Evolutionary conservation across 305 asterid species (phyloP).

Genomic region (Lippia alba): DNA sequence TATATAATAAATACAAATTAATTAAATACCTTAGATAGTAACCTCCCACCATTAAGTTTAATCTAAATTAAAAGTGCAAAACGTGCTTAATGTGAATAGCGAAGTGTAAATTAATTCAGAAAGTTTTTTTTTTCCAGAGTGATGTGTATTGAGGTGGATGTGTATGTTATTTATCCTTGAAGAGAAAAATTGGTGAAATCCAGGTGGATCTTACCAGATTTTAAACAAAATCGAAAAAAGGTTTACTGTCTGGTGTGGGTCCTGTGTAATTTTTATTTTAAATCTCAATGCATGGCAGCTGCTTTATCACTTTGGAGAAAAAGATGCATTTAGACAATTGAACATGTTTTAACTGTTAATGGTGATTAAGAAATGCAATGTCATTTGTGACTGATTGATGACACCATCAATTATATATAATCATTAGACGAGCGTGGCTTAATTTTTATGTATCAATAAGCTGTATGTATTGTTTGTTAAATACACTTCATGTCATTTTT

Average conservation of each 20-base stretch:
- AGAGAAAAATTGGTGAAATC: slow-evolving; percentile 1
- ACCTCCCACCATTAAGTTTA: no score
- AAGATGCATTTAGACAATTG: slow-evolving; percentile 8
- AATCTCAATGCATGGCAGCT: neutral
- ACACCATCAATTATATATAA: neutral
- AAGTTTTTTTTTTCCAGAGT: neutral
- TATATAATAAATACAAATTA: no score
- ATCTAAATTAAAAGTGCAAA: no score
- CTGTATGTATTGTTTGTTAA: neutral
- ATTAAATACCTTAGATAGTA: no score
- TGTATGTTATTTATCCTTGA: neutral
- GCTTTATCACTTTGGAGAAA: slow-evolving; percentile 1
- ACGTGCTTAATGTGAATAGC: no score
- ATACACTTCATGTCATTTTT: no score
- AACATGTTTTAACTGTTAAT: neutral
- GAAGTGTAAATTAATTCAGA: no score
- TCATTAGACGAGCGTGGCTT: neutral
- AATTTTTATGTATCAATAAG: neutral
- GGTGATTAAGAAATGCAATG: neutral
- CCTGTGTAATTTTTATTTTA: neutral
- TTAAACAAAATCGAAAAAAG: neutral
- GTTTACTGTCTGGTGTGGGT: neutral
- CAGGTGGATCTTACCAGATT: neutral
- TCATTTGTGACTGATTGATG: neutral
- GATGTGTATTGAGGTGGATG: neutral